Base-by-base conservation (phyloP, 495 filamentous ascomycete species). In the Neurospora tetraspora region DNA sequence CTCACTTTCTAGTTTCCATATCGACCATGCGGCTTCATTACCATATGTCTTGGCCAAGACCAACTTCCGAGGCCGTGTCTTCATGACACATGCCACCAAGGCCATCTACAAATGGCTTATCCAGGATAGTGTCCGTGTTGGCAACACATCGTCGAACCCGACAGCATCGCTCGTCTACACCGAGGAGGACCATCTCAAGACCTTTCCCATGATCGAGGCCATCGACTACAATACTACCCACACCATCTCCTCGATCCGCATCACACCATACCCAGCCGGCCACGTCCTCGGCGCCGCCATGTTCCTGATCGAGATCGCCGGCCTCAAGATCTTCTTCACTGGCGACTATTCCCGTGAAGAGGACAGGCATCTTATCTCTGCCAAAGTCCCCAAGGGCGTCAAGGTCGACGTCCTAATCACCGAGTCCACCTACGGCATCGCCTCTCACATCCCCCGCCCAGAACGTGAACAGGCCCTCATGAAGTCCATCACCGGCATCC, bases 101-200 rank as follows among this genome's bases (percentile, higher is more conserved):
- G 96, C 96, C 73, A 99, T 99, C 82, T 99, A 99, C 87, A 98
- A 98, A 85, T 98, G 95, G 94, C 87, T 99, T 40, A 97, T 98
- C 70, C 94, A 97, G 80, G 96, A 99, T 82, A 94, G 92, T 78
- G 92, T 99, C 37, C 90, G 96, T 73, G 94, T 99, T 40, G 89
- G 91, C 69, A 86, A 93, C 79, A 93, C 92, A 0, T 91, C 92
- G 0, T 91, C 92, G 1, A 91, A 93, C 73, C 88, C 91, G 73
- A 89, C 89, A 11, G 89, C 92, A 0, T 84, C 86, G 70, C 90
- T 91, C 2, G 88, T 98, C 53, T 99, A 97, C 79, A 97, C 93
- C 2, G 96, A 99, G 81, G 89, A 93, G 71, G 96, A 99, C 78
- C 94, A 97, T 80, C 84, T 98, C 18, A 91, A 93, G 65, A 98